Evolutionary conservation across 768 basidiomycete genomes (phyloP), one percentile per base, ranked within the genome.

Genomic region (Naganishia kalamii): DNA sequence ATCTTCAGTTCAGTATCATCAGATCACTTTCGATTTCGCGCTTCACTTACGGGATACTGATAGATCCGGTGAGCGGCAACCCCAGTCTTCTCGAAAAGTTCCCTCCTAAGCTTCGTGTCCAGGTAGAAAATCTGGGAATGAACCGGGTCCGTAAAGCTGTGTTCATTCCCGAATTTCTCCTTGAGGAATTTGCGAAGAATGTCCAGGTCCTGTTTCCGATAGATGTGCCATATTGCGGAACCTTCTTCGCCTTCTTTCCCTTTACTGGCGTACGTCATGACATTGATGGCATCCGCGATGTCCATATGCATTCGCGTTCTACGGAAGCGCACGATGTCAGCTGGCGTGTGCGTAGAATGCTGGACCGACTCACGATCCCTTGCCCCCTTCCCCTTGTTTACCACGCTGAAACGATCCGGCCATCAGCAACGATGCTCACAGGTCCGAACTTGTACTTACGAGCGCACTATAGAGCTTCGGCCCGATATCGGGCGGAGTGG

Each of bases 381-480:
- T 87, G 72, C 85, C 88, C 3, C 87, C 87, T 32, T 80, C 75
- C 4, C 78, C 75, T 70, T 88, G 86, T 43, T 81, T 83, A 3
- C 87, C 88, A 11, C 86, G 85, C 68, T 79, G 66, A 17, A 65
- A 70, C 63, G 65, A n/a, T 21, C 44, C 32, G 13, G 10, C n/a
- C 11, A 37, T 29, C 30, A 52, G 37, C 41, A n/a, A n/a, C 21
- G 43, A 19, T 3, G 25, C 10, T 29, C 4, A 27, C 37, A n/a
- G n/a, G n/a, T 19, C 2, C 29, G 33, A 8, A n/a, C 21, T 46
- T 47, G n/a, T 3, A 69, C 76, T 65, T 54, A 77, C 77, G 80
- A 90, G 86, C 0, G 92, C 89, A 69, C 90, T 92, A 78, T 96
- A 96, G 89, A 93, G 81, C 79, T 94, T 96, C 1, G 92, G 92